Evolutionary conservation across 345 rosid genomes (phyloP), one percentile per base, ranked within the genome.

Genomic region (Acer campestre): DNA sequence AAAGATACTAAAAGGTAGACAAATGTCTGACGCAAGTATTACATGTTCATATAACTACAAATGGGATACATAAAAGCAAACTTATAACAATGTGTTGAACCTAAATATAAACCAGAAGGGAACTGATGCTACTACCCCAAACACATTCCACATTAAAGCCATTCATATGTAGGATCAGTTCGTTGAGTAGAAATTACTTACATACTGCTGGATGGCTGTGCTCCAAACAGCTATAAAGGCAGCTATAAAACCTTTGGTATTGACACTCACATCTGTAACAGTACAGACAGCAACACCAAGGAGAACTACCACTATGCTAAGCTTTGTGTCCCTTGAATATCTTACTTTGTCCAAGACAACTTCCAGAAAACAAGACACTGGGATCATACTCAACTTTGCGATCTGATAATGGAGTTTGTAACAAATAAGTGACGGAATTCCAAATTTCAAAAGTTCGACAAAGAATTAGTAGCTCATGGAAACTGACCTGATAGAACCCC

Each of bases 371-470:
- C 98, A 97, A 64, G 98, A 94, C 73, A 97, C 99, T 1, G 99
- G 99, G 71, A 97, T 97, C 98, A 97, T 97, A 80, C 97, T 97
- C 82, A 97, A 87, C 91, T 97, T 97, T 4, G 99, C 99, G 71
- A 97, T 94, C 99, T 96, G 94, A 73, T 40, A 80, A 77, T 55
- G 61, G 70, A 68, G 73, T 77, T 58, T 59, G 69, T 71, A 63
- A 58, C 58, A 4, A 76, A 56, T 0, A 27, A 48, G 38, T 14
- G 20, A 42, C n/a, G 22, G 22, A 62, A 67, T 73, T 73, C 78
- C 59, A 14, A 20, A 68, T 78, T 77, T 48, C 67, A 20, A 71
- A 68, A 8, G 1, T 22, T 38, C 64, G 42, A 20, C 75, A 18
- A 44, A 7, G 10, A 22, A 40, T 46, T 23, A 35, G 56, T 17